Evolutionary conservation across 2,329 filamentous ascomycete genomes (phyloP).

Genomic region (Raffaelea deltoideospora): DNA sequence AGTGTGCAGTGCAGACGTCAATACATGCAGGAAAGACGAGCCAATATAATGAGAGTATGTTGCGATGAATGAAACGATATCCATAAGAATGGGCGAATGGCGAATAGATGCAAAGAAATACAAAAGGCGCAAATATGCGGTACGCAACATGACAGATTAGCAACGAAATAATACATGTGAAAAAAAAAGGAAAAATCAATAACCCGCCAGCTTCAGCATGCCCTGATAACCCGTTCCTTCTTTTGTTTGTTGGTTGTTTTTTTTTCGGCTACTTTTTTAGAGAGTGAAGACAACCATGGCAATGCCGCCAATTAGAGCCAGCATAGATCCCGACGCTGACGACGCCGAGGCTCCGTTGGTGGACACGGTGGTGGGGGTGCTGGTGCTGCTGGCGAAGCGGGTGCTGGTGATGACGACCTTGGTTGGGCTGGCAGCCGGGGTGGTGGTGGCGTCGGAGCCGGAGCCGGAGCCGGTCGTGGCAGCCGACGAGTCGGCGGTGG

Average conservation of each 20-base stretch:
- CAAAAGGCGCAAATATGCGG: too few species aligned
- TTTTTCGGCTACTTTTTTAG: constrained; percentile 15
- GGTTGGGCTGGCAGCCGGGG: constrained; percentile 9
- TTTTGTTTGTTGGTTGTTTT: neutral
- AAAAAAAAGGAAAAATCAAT: too few species aligned
- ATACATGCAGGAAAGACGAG: too few species aligned
- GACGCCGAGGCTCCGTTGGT: constrained; percentile 23
- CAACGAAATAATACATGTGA: too few species aligned
- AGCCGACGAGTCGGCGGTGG: neutral
- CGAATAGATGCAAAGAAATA: too few species aligned
- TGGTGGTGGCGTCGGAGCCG: neutral
- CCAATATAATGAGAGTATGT: too few species aligned
- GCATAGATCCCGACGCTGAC: constrained; percentile 26
- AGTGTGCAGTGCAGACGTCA: too few species aligned
- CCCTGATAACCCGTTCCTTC: too few species aligned
- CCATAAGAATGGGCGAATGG: too few species aligned
- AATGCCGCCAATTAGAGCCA: constrained; percentile 25
- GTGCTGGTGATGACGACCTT: constrained; percentile 10
- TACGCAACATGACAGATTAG: too few species aligned
- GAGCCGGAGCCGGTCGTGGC: neutral
- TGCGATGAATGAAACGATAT: too few species aligned
- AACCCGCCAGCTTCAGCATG: too few species aligned
- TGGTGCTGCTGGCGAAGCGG: constrained; percentile 9
- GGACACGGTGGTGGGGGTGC: constrained; percentile 5
- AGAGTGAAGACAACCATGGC: constrained; percentile 26